phyloP scores from a whole-genome alignment of 495 filamentous ascomycete species.

The Aspergillus baeticus region DNA sequence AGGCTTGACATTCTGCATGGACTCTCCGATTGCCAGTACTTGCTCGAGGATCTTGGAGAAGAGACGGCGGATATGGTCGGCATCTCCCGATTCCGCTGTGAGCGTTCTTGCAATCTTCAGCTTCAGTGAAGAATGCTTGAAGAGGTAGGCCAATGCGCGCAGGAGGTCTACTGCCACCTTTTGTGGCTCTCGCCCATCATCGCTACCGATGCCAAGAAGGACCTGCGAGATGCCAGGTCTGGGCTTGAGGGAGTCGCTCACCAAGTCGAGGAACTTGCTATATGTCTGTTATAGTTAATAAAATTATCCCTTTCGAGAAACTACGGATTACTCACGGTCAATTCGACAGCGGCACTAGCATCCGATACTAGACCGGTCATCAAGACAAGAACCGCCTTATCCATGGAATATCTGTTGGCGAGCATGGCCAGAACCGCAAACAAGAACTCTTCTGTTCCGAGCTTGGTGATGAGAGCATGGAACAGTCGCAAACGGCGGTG shows the following conservation, averaged over 20 bases:
- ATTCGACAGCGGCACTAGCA: slow-evolving; percentile 63
- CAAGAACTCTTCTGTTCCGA: slow-evolving; percentile 76
- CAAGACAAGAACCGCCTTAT: slow-evolving; percentile 44
- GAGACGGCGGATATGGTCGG: slow-evolving; percentile 58
- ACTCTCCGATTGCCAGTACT: slow-evolving; percentile 59
- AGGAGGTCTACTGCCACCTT: slow-evolving; percentile 64
- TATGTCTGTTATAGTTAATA: slow-evolving; percentile 47
- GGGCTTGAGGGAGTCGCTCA: slow-evolving; percentile 68
- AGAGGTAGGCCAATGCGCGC: slow-evolving; percentile 39
- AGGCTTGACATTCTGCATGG: slow-evolving; percentile 56
- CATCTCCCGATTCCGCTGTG: slow-evolving; percentile 36
- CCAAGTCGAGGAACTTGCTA: slow-evolving; percentile 68
- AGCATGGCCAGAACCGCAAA: slow-evolving; percentile 49
- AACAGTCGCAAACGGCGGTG: slow-evolving; percentile 81
- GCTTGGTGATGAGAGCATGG: slow-evolving; percentile 70
- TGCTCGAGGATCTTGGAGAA: slow-evolving; percentile 73
- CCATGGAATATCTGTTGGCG: slow-evolving; percentile 41
- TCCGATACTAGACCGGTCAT: slow-evolving; percentile 45
- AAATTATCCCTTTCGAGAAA: not conserved
- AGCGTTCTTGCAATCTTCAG: slow-evolving; percentile 40
- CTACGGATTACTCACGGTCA: slow-evolving; percentile 37
- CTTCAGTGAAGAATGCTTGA: slow-evolving; percentile 46
- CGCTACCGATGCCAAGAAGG: slow-evolving; percentile 64
- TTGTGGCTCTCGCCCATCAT: slow-evolving; percentile 57
- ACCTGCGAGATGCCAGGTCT: slow-evolving; percentile 66